Base-by-base conservation (phyloP, 768 basidiomycete genomes). In the Lactarius trivialis region DNA sequence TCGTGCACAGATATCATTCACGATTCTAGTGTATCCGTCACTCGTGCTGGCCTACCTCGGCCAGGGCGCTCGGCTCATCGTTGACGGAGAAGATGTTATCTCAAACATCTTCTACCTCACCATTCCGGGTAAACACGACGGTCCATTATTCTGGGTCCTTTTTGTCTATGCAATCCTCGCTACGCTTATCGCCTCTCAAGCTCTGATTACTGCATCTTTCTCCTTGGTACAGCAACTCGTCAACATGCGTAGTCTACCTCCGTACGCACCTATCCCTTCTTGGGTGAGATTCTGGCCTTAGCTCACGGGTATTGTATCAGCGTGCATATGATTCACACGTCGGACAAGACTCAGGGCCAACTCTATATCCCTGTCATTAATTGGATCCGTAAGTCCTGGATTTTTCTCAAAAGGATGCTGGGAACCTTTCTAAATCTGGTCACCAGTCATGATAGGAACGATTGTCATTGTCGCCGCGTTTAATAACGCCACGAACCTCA, bases 1-100 rank as follows among this genome's bases (percentile, higher is more conserved):
- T 30, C 32, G 4, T 30, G 30, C 57, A 30, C 50, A 82, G 78
- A 69, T 84, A 24, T 83, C 82, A 0, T 87, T 87, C 68, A 68
- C 70, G 19, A 63, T 58, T 15, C 74, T 84, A 53, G 83, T 82
- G 1, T 88, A 85, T 67, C 85, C 85, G 0, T 78, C 79, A 21
- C 74, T 89, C 39, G 64, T 85, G 1, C 75, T 89, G 0, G 82
- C 84, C 8, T 89, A 89, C 68, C 81, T 89, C n/a, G 88, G 87
- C 1, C 87, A 89, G 72, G 87, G 87, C 12, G 83, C 87, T 14
- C 76, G 80, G 2, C 72, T 89, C 41, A 81, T 88, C 62, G 59
- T 65, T 3, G 77, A 84, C 61, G 81, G 82, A 4, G 77, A 78
- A 28, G 65, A 49, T 0, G 79, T 85, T 21, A 67, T 88, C 6